A percentile compares a stretch with the other conserved stretches of the same genome.
Conservation (phyloP, 352 stramenopile species). For the Pythium insidiosum region DNA sequence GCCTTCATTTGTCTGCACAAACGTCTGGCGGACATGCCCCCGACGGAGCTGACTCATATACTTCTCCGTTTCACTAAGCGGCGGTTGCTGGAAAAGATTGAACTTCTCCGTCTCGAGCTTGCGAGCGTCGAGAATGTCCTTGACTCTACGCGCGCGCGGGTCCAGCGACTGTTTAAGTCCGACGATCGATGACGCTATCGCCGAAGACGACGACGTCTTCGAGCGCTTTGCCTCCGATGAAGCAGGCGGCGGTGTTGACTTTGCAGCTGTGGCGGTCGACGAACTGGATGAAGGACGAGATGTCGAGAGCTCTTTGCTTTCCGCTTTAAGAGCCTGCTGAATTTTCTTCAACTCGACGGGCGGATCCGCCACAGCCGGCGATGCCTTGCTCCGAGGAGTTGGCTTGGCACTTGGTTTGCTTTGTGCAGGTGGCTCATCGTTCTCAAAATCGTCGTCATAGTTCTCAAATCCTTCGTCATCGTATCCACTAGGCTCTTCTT, state of each 20-base stretch:
- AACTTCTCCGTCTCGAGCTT: slow-evolving; percentile 69
- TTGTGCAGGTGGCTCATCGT: slow-evolving; percentile 14
- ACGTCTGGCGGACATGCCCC: slow-evolving; percentile 38
- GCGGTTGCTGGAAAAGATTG: slow-evolving; percentile 48
- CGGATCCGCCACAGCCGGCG: slow-evolving; percentile 12
- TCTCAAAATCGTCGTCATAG: slow-evolving; percentile 50
- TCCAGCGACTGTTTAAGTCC: slow-evolving; percentile 65
- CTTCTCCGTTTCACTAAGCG: slow-evolving; percentile 49
- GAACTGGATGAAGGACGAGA: slow-evolving; percentile 17
- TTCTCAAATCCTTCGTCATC: slow-evolving; percentile 63
- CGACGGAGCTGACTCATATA: slow-evolving; percentile 42
- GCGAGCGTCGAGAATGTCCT: slow-evolving; percentile 48
- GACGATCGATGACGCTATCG: slow-evolving; percentile 59
- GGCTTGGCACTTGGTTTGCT: slow-evolving; percentile 14
- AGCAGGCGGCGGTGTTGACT: background rate
- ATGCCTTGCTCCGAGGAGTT: slow-evolving; percentile 6
- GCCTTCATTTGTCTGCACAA: slow-evolving; percentile 53
- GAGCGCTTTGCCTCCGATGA: slow-evolving; percentile 2
- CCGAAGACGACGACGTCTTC: slow-evolving; percentile 13
- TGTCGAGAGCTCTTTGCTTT: slow-evolving; percentile 39
- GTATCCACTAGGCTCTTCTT: slow-evolving; percentile 54
- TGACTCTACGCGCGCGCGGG: slow-evolving; percentile 43
- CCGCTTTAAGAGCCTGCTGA: slow-evolving; percentile 48
- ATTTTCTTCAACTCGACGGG: slow-evolving; percentile 43
- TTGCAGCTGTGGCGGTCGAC: background rate